Evolutionary conservation across 2,329 filamentous ascomycete species (phyloP), one percentile per base, ranked within the genome.

Genomic region (Epichloe baconii): DNA sequence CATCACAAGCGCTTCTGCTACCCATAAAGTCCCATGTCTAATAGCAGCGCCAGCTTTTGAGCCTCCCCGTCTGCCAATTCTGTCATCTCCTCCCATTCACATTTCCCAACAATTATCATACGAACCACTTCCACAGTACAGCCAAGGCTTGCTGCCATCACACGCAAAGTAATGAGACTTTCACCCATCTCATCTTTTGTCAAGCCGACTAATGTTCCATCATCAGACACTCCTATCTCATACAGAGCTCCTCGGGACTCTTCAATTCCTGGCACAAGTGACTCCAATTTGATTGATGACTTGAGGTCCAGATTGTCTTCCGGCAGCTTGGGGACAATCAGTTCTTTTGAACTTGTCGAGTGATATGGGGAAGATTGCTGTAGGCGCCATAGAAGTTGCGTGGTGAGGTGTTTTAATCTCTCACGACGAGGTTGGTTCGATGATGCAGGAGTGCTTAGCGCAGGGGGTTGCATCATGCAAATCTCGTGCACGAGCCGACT

Each of bases 281-380:
- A 80, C 7, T 69, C 72, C 2, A 78, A 70, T 53, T 73, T 71
- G 48, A 76, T 64, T 7, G 74, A 68, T 21, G 66, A 62, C 38
- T 73, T 64, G 17, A 76, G 62, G 49, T 75, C 71, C 21, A 71
- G 63, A n/a, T 62, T 69, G 38, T 78, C 75, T 50, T 90, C 82
- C 0, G 88, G 87, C 3, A 95, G 69, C 53, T 81, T 78, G 0
- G 89, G 89, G 26, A 95, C 70, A 10, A 89, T 79, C 15, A 88
- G 73, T 52, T 88, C 83, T 31, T 81, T 82, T 4, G 84, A 84
- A 23, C 86, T 86, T 7, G 86, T 86, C 2, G 86, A 82, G 68
- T 96, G 90, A 64, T 94, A 88, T 0, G 89, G 88, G 8, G 88
- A 95, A 1, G 91, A 96, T 65, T 98, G 93, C 64, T 97, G 90